Conservation (phyloP, 345 rosid species). For the Populus deltoides region DNA sequence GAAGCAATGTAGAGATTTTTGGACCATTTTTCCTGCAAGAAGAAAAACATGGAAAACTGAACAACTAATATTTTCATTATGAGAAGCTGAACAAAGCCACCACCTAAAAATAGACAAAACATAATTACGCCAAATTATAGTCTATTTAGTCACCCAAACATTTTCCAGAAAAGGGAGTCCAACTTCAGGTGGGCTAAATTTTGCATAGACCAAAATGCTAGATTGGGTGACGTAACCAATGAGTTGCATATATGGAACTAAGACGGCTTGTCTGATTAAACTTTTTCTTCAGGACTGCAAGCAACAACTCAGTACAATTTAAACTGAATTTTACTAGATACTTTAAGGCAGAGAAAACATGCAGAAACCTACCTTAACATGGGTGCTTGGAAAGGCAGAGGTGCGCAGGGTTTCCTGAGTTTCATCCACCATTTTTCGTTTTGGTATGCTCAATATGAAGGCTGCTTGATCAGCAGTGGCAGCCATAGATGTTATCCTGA, state of each 20-base stretch:
- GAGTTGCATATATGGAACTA: background rate
- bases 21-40: slow-evolving; percentile 64
- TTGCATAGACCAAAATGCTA: too few species aligned
- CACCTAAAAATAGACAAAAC: background rate
- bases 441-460: slow-evolving; percentile 80
- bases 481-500: slow-evolving; percentile 90
- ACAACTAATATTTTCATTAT: background rate
- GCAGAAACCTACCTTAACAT: slow-evolving; percentile 65
- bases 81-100: background rate
- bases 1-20: slow-evolving; percentile 67
- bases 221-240: background rate
- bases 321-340: background rate
- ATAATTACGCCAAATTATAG: background rate
- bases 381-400: slow-evolving; percentile 94
- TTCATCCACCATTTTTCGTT: slow-evolving; percentile 79
- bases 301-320: background rate
- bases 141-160: background rate
- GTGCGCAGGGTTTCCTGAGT: slow-evolving; percentile 96
- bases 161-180: background rate
- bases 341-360: background rate
- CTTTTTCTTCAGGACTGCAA: background rate
- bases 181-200: too few species aligned
- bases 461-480: slow-evolving; percentile 93
- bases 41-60: background rate
- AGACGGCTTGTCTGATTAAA: background rate